phyloP scores from a whole-genome alignment of 1,139 yeast species.

The Blastobotrys apis region DNA sequence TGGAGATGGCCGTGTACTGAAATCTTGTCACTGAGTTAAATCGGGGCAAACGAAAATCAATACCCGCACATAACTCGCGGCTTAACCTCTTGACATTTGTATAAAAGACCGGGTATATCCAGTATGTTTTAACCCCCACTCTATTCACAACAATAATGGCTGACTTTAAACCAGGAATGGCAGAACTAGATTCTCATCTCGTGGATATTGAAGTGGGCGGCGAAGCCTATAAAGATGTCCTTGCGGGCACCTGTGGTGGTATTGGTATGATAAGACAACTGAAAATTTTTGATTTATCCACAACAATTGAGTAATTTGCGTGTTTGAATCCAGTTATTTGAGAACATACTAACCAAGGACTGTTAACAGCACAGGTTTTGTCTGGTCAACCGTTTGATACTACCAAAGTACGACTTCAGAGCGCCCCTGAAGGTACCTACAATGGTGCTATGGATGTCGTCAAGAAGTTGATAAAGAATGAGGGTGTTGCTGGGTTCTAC shows the following conservation, averaged over 20 bases:
- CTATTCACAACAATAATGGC: not conserved
- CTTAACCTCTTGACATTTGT: too few relatives aligned
- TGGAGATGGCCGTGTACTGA: too few relatives aligned
- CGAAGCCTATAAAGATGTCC: constrained; percentile 72
- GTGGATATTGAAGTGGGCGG: constrained; percentile 26
- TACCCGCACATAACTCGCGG: too few relatives aligned
- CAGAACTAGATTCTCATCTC: constrained; percentile 32
- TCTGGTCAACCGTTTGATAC: constrained; percentile 98
- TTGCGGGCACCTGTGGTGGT: constrained; percentile 93
- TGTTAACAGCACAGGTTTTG: constrained; percentile 59
- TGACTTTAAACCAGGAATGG: constrained; percentile 21
- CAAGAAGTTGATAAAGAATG: constrained; percentile 60
- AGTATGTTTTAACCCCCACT: too few relatives aligned
- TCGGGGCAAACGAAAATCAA: too few relatives aligned
- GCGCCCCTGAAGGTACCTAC: constrained; percentile 75
- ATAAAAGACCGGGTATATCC: too few relatives aligned
- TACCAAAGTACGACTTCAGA: constrained; percentile 84
- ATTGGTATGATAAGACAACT: constrained; percentile 33
- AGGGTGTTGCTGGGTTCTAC: constrained; percentile 78
- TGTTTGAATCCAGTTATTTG: too few relatives aligned
- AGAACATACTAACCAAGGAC: not conserved
- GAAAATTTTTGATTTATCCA: not conserved
- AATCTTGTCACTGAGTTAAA: too few relatives aligned
- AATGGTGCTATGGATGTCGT: constrained; percentile 74
- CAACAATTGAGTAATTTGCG: too few relatives aligned